Evolutionary conservation across 2,329 filamentous ascomycete genomes (phyloP).

Genomic region (Cordyceps cicadae): DNA sequence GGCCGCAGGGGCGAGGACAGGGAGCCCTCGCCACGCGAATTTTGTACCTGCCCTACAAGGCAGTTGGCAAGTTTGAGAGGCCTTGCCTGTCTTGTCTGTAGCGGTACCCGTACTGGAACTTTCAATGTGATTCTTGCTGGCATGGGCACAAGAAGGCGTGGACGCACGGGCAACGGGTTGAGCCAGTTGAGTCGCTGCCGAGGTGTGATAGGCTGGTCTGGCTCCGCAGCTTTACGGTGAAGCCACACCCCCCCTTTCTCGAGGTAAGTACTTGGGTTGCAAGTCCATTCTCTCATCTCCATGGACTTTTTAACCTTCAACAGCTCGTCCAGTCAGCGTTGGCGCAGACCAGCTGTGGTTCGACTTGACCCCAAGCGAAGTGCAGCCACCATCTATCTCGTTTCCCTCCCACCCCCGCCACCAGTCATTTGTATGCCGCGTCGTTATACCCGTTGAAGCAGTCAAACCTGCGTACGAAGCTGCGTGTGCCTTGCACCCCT

Average conservation of each 20-base stretch:
- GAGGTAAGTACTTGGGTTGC: not conserved
- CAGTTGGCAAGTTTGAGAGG: not conserved
- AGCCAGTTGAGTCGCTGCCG: not conserved
- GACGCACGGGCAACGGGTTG: not conserved
- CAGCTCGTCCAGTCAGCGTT: not conserved
- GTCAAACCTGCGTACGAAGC: not conserved
- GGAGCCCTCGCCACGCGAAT: not conserved
- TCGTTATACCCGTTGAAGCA: not conserved
- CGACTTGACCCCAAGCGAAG: slow-evolving; percentile 5
- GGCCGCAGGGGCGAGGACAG: not conserved
- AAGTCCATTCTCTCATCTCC: not conserved
- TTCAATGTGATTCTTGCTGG: not conserved
- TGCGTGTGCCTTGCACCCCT: not conserved
- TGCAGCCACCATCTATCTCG: slow-evolving; percentile 7
- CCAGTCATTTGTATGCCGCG: not conserved
- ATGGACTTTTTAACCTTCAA: no score
- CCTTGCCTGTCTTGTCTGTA: not conserved
- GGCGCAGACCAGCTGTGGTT: not conserved
- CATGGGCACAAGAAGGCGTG: not conserved
- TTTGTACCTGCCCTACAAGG: slow-evolving; percentile 10
- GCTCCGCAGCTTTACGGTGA: not conserved
- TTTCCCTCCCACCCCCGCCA: not conserved
- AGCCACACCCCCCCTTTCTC: not conserved
- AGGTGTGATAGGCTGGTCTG: not conserved
- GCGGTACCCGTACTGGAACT: no score